These are phyloP conservation scores for Dianthus caryophyllus DNA, from an alignment of 148 eudicot species.

Conservation along the genomic window DNA sequence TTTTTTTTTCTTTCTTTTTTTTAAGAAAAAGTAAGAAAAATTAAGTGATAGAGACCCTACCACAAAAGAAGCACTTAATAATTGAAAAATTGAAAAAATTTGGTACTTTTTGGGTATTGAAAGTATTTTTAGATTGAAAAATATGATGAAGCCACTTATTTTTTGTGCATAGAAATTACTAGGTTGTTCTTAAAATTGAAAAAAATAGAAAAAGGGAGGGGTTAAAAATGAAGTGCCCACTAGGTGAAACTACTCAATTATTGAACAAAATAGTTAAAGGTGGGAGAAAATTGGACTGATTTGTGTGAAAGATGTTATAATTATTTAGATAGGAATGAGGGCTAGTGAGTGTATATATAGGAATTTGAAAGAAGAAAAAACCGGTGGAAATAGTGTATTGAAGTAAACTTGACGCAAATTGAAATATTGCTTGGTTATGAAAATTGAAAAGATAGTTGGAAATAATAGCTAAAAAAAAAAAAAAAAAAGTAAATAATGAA, in stretches of 20 bases:
- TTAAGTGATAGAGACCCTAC: conserved; percentile 17
- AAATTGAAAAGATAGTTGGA: too few species aligned
- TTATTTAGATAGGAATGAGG: not conserved
- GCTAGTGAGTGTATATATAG: conserved; percentile 7
- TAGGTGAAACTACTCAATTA: conserved; percentile 2
- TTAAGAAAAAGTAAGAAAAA: conserved; percentile 8
- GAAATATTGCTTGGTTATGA: too few species aligned
- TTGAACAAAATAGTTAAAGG: not conserved
- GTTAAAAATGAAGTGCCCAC: conserved; percentile 4
- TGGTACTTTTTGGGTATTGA: too few species aligned
- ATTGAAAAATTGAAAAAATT: too few species aligned
- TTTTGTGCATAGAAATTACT: conserved; percentile 7
- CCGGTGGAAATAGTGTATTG: too few species aligned
- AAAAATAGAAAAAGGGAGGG: not conserved
- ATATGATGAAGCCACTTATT: conserved; percentile 18
- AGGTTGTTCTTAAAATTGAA: not conserved
- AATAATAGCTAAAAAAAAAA: too few species aligned
- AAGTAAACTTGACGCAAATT: too few species aligned
- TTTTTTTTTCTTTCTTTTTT: too few species aligned
- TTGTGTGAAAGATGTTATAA: not conserved
- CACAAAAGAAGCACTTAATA: conserved; percentile 28
- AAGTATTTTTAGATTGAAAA: conserved; percentile 30
- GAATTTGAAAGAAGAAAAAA: not conserved
- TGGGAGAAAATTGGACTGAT: not conserved
- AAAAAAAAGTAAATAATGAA: too few species aligned